phyloP scores from a whole-genome alignment of 139 green algal species.

The Nannochloris sp. region DNA sequence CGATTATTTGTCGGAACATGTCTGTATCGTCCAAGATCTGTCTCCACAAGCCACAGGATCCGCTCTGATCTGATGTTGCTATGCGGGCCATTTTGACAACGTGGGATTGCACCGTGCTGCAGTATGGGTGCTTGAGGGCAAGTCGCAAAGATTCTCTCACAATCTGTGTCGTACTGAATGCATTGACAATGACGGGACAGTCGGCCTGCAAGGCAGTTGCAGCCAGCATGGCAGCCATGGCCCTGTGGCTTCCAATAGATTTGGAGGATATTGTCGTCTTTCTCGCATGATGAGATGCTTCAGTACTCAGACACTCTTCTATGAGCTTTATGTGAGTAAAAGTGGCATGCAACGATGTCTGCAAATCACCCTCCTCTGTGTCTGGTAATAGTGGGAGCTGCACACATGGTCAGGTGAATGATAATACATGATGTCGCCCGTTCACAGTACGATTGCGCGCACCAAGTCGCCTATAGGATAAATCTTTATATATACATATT shows the following conservation, averaged over 20 bases:
- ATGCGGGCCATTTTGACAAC: not conserved
- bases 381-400: slow-evolving; percentile 16
- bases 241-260: slow-evolving; percentile 15
- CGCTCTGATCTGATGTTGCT: not conserved
- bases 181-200: slow-evolving; percentile 4
- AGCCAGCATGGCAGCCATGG: slow-evolving; percentile 10
- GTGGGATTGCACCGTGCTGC: not conserved
- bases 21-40: not conserved
- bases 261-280: slow-evolving; percentile 7
- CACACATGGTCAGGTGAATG: not conserved
- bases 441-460: not conserved
- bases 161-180: not conserved
- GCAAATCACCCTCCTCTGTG: slow-evolving; percentile 12
- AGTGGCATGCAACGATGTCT: slow-evolving; percentile 9
- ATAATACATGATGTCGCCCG: not conserved
- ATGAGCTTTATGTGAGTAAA: slow-evolving; percentile 16
- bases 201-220: slow-evolving; percentile 16
- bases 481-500: not conserved
- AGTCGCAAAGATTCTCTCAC: not conserved
- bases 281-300: not conserved
- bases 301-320: slow-evolving; percentile 11
- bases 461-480: not conserved
- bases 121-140: not conserved
- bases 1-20: not conserved
- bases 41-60: not conserved